A percentile compares a stretch with the other conserved stretches of the same genome.
phyloP scores from a whole-genome alignment of 2,329 filamentous ascomycete species.

The Diaporthe batatas region DNA sequence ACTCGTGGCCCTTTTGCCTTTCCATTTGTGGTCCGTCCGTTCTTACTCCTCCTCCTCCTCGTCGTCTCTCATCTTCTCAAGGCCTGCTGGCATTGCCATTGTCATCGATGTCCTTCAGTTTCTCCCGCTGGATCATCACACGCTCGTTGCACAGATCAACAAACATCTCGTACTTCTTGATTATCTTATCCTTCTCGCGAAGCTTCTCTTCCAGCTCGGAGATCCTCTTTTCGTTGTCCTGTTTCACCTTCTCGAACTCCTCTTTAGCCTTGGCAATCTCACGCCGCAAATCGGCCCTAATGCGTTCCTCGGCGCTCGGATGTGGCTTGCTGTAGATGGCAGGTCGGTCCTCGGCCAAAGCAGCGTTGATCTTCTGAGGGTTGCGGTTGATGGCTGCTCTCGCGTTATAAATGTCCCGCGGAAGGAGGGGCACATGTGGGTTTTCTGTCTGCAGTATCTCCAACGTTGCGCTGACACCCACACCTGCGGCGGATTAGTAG shows the following conservation, averaged over 20 bases:
- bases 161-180: slow-evolving; percentile 76
- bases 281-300: slow-evolving; percentile 71
- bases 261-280: slow-evolving; percentile 71
- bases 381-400: slow-evolving; percentile 76
- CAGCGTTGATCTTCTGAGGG: slow-evolving; percentile 71
- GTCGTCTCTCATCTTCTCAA: neutral
- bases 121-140: slow-evolving; percentile 73
- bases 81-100: slow-evolving; percentile 34
- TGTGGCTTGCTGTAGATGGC: slow-evolving; percentile 77
- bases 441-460: slow-evolving; percentile 75
- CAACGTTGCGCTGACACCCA: slow-evolving; percentile 75
- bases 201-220: slow-evolving; percentile 71
- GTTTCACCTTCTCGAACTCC: slow-evolving; percentile 67
- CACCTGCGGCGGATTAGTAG: slow-evolving; percentile 62
- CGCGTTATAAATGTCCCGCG: slow-evolving; percentile 77
- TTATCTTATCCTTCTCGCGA: slow-evolving; percentile 72
- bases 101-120: slow-evolving; percentile 56
- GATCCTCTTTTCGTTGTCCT: slow-evolving; percentile 70
- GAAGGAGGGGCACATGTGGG: slow-evolving; percentile 72
- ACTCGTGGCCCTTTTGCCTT: slow-evolving; percentile 4
- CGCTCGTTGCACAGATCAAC: slow-evolving; percentile 78
- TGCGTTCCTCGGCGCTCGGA: slow-evolving; percentile 73
- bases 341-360: slow-evolving; percentile 71
- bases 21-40: neutral
- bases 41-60: neutral